phyloP scores from a whole-genome alignment of 768 basidiomycete genomes.

The Boletus rubroflammeus region DNA sequence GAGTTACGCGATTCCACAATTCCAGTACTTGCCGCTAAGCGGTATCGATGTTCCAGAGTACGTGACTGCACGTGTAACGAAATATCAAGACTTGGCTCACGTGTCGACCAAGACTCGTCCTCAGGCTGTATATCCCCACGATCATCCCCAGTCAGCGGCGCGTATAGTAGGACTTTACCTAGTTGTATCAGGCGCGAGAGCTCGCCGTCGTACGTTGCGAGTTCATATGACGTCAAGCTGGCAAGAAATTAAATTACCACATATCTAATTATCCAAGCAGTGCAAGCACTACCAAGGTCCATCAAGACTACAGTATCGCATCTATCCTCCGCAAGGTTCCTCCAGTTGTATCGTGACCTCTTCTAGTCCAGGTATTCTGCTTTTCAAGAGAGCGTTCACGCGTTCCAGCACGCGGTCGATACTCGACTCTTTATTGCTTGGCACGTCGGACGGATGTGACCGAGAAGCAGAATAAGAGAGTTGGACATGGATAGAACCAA shows the following conservation, averaged over 20 bases:
- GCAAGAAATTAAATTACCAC: constrained; percentile 11
- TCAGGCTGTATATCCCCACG: too few species aligned
- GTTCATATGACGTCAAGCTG: neutral
- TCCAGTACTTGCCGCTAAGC: too few species aligned
- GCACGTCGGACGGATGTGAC: constrained; percentile 52
- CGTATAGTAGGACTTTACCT: too few species aligned
- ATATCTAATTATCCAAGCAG: constrained; percentile 12
- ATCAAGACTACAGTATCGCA: neutral
- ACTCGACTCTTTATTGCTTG: constrained; percentile 13
- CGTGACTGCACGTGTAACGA: neutral
- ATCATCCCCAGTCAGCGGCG: too few species aligned
- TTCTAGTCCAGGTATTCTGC: constrained; percentile 74
- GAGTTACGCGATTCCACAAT: neutral
- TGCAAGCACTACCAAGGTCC: constrained; percentile 9
- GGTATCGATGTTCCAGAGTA: neutral
- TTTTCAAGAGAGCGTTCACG: constrained; percentile 69
- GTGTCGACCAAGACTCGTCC: too few species aligned
- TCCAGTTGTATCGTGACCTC: constrained; percentile 92
- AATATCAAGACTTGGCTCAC: neutral
- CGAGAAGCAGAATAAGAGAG: constrained; percentile 59
- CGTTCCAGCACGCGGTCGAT: constrained; percentile 68
- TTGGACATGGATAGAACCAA: constrained; percentile 92
- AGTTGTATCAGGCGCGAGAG: neutral
- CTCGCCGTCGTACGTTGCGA: neutral
- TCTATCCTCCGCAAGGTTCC: constrained; percentile 11